Evolutionary conservation across 2,329 filamentous ascomycete genomes (phyloP), one percentile per base, ranked within the genome.

Genomic region (Amauroascus verrucosus): DNA sequence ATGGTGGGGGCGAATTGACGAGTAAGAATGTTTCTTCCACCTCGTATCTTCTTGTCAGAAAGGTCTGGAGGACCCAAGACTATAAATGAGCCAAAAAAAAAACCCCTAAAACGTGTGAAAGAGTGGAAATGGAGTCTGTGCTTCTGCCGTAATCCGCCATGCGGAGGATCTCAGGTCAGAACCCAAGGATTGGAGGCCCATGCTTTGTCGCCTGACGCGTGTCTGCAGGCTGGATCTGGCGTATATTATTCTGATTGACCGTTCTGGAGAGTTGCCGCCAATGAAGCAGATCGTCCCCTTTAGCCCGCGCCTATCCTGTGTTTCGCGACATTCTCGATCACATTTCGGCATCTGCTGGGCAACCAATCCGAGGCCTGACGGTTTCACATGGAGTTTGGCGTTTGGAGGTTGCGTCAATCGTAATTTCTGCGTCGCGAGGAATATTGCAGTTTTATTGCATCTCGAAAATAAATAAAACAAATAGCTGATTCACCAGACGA

Each of bases 21-120:
- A 48, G 45, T 37, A 48, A 46, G 43, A 46, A 37, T 35, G 30
- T 35, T 22, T 32, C 45, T 35, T 48, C 30, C 13, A 35, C 32
- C 45, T 48, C 45, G 45, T 48, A 48, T 48, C 45, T 2, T 47
- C 13, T 30, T 48, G 24, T 48, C 45, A 30, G 18, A 20, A 9
- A 24, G 8, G 5, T n/a, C 4, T 47, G 45, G 30, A 43, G 20
- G 20, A 13, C 28, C 8, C 16, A 16, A 16, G 24, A 47, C 45
- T 48, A 14, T 22, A 35, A 48, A 33, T 35, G 45, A 37, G 30
- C 30, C 45, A 37, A 48, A 2, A 35, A 46, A 26, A 9, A n/a
- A 3, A 11, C 32, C 45, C 32, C 32, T 35, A 30, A 37, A 24
- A 48, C 24, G 18, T 6, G 11, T 35, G 30, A 28, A 30, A 26